phyloP scores from a whole-genome alignment of 2,329 filamentous ascomycete genomes.

The Colletotrichum shisoi region DNA sequence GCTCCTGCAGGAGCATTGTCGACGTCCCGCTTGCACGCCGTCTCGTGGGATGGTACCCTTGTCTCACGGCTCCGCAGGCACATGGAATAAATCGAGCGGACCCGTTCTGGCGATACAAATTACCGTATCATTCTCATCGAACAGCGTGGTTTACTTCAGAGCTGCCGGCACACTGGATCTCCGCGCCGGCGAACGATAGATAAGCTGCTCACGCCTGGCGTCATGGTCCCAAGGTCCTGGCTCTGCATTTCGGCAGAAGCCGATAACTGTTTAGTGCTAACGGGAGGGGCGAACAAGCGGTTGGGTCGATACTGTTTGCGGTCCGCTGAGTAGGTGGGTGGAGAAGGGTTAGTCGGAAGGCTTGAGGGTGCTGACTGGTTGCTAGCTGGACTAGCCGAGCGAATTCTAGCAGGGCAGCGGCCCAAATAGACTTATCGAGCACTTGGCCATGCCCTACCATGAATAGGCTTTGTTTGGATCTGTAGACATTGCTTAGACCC shows the following conservation, averaged over 20 bases:
- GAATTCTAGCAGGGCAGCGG: conserved; percentile 1
- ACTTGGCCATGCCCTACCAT: not conserved
- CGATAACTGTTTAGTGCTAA: conserved; percentile 26
- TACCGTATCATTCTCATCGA: not conserved
- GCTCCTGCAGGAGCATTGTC: not conserved
- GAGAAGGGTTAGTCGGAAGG: conserved; percentile 6
- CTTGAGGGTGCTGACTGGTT: not conserved
- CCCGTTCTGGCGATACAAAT: not conserved
- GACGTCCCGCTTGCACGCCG: not conserved
- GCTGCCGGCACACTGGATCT: conserved; percentile 3
- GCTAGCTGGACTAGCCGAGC: not conserved
- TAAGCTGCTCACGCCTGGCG: not conserved
- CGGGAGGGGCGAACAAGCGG: conserved; percentile 3
- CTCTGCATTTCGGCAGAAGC: conserved; percentile 23
- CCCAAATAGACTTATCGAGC: conserved; percentile 2
- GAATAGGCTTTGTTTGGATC: too few relatives aligned
- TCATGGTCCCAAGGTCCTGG: conserved; percentile 17
- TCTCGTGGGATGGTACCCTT: not conserved
- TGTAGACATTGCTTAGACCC: not conserved
- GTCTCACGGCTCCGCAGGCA: conserved; percentile 10
- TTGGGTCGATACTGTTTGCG: conserved; percentile 11
- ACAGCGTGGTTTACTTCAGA: conserved; percentile 3
- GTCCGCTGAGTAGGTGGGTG: not conserved
- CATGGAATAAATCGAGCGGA: conserved; percentile 1
- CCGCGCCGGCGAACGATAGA: not conserved